Evolutionary conservation across 1,139 yeast species (phyloP), one percentile per base, ranked within the genome.

Genomic region (Suhomyces yuchorum): DNA sequence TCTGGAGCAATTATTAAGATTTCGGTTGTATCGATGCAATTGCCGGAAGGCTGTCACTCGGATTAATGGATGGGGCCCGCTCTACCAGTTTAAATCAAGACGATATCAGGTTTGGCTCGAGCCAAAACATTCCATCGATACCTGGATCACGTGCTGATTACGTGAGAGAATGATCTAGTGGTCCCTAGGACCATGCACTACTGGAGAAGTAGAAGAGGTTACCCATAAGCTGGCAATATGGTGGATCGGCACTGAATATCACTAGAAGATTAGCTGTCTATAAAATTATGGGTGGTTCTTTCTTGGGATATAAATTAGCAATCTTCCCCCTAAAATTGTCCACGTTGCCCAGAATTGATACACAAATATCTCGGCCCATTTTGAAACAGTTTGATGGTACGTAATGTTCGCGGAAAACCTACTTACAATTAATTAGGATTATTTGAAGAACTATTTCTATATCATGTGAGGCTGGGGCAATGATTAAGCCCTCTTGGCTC

Each of bases 31-130:
- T 14, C 17, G 8, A 30, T 30, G 34, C 34, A 30, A 30, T 30
- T 30, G 34, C 34, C 34, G 9, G 18, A 30, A 30, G 34, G 34
- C 34, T 30, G 18, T 14, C 8, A 30, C 34, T 30, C 34, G 34
- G 34, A 30, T 30, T 30, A 30, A 30, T 30, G 34, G 34, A 30
- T 30, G 18, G 34, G 34, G 34, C 34, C 34, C 34, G 34, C 34
- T 30, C 34, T 30, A 30, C 34, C 34, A 30, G 34, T 30, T 30
- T 30, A 14, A 30, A 30, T 30, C 34, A 30, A 30, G 18, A 30
- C 18, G 34, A 30, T 30, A 30, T 9, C 18, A 5, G 9, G 34
- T 30, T 14, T 14, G 34, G 17, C 18, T 30, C 34, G 34, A 30
- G 18, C 34, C 34, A 30, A 30, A 30, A 30, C 34, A 30, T 30